These are phyloP conservation scores for Lichtheimia ornata DNA, from an alignment of 371 early-diverging fungal species.

Conservation along the genomic window DNA sequence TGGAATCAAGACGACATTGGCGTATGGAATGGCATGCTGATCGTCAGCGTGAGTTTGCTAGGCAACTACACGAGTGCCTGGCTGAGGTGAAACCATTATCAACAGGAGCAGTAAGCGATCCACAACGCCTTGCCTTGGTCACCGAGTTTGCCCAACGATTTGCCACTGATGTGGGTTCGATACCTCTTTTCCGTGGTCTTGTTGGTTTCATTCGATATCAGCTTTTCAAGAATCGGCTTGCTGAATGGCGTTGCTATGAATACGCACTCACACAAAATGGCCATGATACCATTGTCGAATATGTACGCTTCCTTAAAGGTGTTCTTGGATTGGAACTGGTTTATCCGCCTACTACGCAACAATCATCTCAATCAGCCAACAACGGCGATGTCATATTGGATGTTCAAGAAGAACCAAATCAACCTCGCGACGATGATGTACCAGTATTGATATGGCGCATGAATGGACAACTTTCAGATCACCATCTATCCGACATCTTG, in stretches of 20 bases:
- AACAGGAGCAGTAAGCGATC: background rate
- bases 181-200: slow-evolving; percentile 26
- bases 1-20: slow-evolving; percentile 12
- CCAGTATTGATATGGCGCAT: slow-evolving; percentile 23
- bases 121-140: slow-evolving; percentile 21
- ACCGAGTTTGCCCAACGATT: slow-evolving; percentile 16
- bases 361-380: background rate
- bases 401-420: background rate
- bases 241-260: slow-evolving; percentile 29
- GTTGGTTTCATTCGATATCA: slow-evolving; percentile 27
- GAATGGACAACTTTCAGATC: slow-evolving; percentile 19
- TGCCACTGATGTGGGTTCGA: slow-evolving; percentile 18
- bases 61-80: slow-evolving; percentile 16
- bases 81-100: background rate
- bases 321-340: slow-evolving; percentile 26
- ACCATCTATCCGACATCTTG: slow-evolving; percentile 10
- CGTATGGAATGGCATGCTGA: slow-evolving; percentile 29
- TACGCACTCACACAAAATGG: slow-evolving; percentile 30
- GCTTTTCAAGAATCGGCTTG: slow-evolving; percentile 15
- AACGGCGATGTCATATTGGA: slow-evolving; percentile 7
- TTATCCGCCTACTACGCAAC: background rate
- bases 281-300: slow-evolving; percentile 24
- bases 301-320: slow-evolving; percentile 20
- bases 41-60: slow-evolving; percentile 17
- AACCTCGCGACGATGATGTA: slow-evolving; percentile 9